Percentiles rank a stretch among this genome's conserved stretches.
Conservation (phyloP, 2,329 filamentous ascomycete species). For the Volutella citrinella region DNA sequence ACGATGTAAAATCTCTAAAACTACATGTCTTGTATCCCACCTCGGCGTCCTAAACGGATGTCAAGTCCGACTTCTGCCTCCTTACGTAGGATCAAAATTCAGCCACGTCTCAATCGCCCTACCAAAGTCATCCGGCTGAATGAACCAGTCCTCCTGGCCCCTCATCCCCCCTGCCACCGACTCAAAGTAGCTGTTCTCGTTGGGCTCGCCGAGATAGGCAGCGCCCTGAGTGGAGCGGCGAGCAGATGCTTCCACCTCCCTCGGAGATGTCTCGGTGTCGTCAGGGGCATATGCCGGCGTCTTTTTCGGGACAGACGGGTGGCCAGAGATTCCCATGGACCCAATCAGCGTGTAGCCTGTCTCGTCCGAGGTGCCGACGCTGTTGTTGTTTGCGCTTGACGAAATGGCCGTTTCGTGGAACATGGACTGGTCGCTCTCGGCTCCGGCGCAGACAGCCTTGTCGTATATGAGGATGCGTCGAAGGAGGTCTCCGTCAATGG, state of each 20-base stretch:
- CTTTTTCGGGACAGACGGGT: conserved; percentile 34
- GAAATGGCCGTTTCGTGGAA: conserved; percentile 15
- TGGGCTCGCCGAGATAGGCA: no score
- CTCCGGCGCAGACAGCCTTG: conserved; percentile 25
- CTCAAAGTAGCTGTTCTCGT: no score
- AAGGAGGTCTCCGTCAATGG: conserved; percentile 33
- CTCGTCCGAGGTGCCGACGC: no score
- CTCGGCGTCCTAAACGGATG: no score
- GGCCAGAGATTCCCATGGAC: conserved; percentile 35
- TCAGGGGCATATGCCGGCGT: conserved; percentile 33
- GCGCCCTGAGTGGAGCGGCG: no score
- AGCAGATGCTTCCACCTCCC: background rate
- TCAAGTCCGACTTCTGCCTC: no score
- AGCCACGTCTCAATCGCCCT: background rate
- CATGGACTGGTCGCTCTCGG: conserved; percentile 20
- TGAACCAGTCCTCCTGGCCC: background rate
- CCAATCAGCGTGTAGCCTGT: conserved; percentile 35
- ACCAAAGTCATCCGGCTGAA: background rate
- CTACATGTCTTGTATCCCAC: no score
- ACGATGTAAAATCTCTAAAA: no score
- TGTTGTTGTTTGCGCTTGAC: background rate
- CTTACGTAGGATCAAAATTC: conserved; percentile 2
- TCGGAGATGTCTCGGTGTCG: conserved; percentile 10
- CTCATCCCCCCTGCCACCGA: no score
- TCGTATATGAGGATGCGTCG: conserved; percentile 37